phyloP scores from a whole-genome alignment of 495 filamentous ascomycete species.

The Penicillium lividum region DNA sequence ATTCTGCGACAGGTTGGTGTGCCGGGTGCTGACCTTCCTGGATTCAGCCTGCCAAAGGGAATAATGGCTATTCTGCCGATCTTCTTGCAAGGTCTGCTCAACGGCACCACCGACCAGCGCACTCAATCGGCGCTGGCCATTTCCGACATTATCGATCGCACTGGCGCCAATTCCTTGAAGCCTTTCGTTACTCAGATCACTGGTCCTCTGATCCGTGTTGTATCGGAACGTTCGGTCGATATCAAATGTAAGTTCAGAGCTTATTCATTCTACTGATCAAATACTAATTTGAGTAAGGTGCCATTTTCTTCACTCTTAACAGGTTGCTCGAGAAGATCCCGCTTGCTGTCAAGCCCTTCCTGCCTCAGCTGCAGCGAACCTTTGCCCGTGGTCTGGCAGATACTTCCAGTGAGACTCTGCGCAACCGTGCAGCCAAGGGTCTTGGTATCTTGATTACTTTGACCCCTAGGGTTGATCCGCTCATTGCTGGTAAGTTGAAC shows the following conservation, averaged over 20 bases:
- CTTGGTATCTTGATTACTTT: conserved; percentile 94
- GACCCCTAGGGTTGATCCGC: conserved; percentile 91
- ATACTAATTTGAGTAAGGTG: conserved; percentile 49
- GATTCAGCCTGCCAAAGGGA: conserved; percentile 92
- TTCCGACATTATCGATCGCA: conserved; percentile 91
- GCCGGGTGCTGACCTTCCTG: conserved; percentile 77
- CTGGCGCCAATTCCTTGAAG: conserved; percentile 77
- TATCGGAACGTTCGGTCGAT: conserved; percentile 91
- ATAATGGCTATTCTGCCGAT: conserved; percentile 97
- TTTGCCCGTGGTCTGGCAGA: conserved; percentile 96
- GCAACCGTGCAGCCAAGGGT: conserved; percentile 90
- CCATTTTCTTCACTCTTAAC: conserved; percentile 91
- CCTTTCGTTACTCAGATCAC: conserved; percentile 97
- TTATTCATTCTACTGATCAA: background rate
- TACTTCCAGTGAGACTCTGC: conserved; percentile 83
- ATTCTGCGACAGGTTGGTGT: conserved; percentile 85
- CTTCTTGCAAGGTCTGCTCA: conserved; percentile 96
- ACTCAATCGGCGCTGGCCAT: conserved; percentile 91
- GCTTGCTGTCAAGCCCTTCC: conserved; percentile 89
- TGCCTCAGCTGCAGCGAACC: conserved; percentile 93
- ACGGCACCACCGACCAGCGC: conserved; percentile 87
- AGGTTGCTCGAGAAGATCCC: conserved; percentile 97
- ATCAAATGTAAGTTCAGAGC: conserved; percentile 63
- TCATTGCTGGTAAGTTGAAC: conserved; percentile 53
- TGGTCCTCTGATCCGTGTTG: conserved; percentile 93